Evolutionary conservation across 78 protist species (phyloP).

Genomic region (Reticulomyxa filosa): DNA sequence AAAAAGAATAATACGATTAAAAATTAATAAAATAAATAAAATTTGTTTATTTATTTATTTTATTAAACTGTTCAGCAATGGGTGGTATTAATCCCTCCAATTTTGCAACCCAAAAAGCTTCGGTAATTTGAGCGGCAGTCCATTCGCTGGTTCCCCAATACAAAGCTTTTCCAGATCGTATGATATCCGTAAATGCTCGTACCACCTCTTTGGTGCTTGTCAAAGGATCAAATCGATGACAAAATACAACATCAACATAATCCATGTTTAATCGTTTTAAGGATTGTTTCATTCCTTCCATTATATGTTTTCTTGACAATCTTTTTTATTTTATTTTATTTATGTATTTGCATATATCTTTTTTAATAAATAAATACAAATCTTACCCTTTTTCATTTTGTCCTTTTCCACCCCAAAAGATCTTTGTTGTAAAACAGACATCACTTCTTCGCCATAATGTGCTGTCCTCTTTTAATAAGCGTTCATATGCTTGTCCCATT

Average conservation of each 20-base stretch:
- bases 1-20: no score
- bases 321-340: background rate
- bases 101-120: no score
- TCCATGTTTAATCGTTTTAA: background rate
- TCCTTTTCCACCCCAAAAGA: constrained; percentile 1
- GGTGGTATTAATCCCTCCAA: no score
- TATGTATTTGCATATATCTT: background rate
- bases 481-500: background rate
- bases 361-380: background rate
- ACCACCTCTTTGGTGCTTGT: background rate
- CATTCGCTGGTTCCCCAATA: constrained; percentile 6
- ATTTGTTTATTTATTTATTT: no score
- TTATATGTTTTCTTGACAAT: background rate
- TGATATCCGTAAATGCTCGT: background rate
- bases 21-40: no score
- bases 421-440: background rate
- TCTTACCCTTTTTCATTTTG: background rate
- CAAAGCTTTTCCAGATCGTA: constrained; percentile 1
- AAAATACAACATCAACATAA: constrained; percentile 1
- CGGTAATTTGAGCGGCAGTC: background rate
- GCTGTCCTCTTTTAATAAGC: background rate
- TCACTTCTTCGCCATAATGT: background rate
- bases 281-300: background rate
- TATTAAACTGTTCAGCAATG: no score
- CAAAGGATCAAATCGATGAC: background rate